Percentiles rank a stretch among this genome's conserved stretches.
phyloP scores from a whole-genome alignment of 371 early-diverging fungal genomes.

The Amoeboaphelidium protococcarum region DNA sequence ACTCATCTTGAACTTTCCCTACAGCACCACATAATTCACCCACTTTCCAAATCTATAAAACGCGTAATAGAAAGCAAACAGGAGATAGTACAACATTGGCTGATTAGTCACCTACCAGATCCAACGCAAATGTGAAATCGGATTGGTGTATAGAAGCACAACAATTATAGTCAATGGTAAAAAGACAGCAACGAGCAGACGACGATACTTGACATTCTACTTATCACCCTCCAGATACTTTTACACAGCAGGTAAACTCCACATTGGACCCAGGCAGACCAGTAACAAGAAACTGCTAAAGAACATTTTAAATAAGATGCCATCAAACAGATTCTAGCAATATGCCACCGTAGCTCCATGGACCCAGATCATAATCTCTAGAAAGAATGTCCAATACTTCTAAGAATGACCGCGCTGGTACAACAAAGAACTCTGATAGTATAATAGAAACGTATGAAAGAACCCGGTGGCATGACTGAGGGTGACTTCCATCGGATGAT shows the following conservation, averaged over 20 bases:
- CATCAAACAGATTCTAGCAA: not conserved
- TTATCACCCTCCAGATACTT: not conserved
- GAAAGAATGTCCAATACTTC: not conserved
- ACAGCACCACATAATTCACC: too few species aligned
- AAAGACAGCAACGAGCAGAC: not conserved
- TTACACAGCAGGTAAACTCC: not conserved
- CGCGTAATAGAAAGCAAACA: too few species aligned
- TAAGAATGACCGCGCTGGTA: not conserved
- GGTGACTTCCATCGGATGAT: not conserved
- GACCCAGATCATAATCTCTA: not conserved
- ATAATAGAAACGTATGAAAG: not conserved
- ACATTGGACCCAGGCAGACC: not conserved
- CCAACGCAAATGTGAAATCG: too few species aligned
- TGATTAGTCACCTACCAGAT: too few species aligned
- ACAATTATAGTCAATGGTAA: not conserved
- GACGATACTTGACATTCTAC: not conserved
- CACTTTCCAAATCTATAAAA: too few species aligned
- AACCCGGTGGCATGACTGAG: not conserved
- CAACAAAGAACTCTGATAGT: not conserved
- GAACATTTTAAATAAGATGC: not conserved
- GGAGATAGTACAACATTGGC: too few species aligned
- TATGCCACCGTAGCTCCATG: not conserved
- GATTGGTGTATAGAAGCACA: not conserved
- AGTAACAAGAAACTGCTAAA: not conserved
- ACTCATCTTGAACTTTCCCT: too few species aligned